phyloP scores from a whole-genome alignment of 2,329 filamentous ascomycete species.

The Mycocentrospora acerina region DNA sequence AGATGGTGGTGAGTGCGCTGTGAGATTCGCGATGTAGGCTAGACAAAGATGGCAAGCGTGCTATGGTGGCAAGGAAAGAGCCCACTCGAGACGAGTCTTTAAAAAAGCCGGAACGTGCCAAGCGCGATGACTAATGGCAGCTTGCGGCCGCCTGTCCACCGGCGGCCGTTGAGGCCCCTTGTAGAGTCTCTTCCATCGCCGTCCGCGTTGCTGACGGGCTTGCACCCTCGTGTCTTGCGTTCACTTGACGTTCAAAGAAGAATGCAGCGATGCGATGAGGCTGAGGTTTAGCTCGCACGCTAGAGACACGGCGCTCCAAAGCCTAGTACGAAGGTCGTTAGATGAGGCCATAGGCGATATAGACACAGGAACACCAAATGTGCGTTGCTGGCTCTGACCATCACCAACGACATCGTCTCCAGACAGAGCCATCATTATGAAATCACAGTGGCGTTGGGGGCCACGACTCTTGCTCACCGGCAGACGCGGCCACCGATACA shows the following conservation, averaged over 20 bases:
- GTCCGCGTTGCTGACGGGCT: constrained; percentile 6
- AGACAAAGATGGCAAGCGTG: constrained; percentile 41
- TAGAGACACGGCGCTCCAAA: constrained; percentile 24
- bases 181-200: neutral
- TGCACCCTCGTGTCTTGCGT: constrained; percentile 13
- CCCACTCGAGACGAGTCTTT: constrained; percentile 4
- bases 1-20: constrained; percentile 26
- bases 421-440: neutral
- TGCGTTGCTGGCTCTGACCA: neutral
- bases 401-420: neutral
- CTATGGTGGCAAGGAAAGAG: constrained; percentile 27
- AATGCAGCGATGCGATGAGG: constrained; percentile 29
- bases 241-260: constrained; percentile 25
- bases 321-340: constrained; percentile 25
- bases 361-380: neutral
- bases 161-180: neutral
- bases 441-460: neutral
- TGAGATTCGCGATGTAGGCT: constrained; percentile 43
- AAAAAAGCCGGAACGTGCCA: constrained; percentile 14
- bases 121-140: constrained; percentile 30
- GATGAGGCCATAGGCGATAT: constrained; percentile 10
- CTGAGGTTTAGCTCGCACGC: constrained; percentile 31
- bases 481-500: constrained; percentile 23
- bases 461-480: constrained; percentile 18
- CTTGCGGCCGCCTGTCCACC: neutral